Percentiles rank a stretch among this genome's conserved stretches.
phyloP scores from a whole-genome alignment of 257 asterid species.

The Penstemon newberryi region DNA sequence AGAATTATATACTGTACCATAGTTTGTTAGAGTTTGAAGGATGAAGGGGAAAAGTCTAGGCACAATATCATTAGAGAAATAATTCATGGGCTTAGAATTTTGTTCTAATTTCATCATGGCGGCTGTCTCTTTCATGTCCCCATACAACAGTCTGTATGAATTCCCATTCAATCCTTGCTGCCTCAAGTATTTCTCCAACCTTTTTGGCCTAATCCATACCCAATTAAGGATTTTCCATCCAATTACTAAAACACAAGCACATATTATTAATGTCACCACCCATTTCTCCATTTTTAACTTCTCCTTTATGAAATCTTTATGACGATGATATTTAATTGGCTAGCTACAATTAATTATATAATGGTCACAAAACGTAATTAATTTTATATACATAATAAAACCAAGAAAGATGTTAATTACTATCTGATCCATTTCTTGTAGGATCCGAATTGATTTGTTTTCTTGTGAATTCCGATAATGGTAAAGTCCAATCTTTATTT shows the following conservation, averaged over 20 bases:
- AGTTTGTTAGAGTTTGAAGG: neutral
- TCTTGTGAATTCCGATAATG: too few relatives aligned
- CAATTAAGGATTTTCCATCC: neutral
- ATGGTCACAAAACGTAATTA: too few relatives aligned
- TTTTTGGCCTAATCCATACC: conserved; percentile 11
- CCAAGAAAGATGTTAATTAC: too few relatives aligned
- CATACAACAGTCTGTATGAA: neutral
- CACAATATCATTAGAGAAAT: neutral
- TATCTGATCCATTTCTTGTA: too few relatives aligned
- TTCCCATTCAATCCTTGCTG: neutral
- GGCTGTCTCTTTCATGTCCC: neutral
- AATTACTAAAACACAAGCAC: neutral
- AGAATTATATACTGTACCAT: neutral
- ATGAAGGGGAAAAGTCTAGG: neutral
- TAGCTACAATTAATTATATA: too few relatives aligned
- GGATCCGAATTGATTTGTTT: too few relatives aligned
- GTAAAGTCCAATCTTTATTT: too few relatives aligned
- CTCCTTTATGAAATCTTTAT: too few relatives aligned
- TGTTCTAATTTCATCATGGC: neutral
- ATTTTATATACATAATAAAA: too few relatives aligned
- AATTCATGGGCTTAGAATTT: neutral
- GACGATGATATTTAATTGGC: too few relatives aligned
- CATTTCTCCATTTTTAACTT: neutral
- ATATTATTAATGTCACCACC: neutral
- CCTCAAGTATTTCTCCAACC: neutral